Percentiles rank a stretch among this genome's conserved stretches.
phyloP scores from a whole-genome alignment of 2,329 filamentous ascomycete genomes.

The Zymoseptoria ardabiliae region DNA sequence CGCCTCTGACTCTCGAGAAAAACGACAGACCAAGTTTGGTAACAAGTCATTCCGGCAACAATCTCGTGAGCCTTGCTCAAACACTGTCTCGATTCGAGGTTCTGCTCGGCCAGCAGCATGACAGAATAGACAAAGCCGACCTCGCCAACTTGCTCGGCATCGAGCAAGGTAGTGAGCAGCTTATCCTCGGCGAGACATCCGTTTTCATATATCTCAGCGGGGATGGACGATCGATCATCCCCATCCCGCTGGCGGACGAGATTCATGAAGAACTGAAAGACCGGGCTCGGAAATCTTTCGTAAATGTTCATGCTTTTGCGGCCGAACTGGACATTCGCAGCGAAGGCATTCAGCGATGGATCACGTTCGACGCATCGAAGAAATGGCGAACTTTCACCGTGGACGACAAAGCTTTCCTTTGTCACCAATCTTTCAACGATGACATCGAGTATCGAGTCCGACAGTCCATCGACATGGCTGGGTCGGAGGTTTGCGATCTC shows the following conservation, averaged over 20 bases:
- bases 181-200: conserved; percentile 8
- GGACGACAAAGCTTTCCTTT: conserved; percentile 12
- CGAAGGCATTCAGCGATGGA: conserved; percentile 13
- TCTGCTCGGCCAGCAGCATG: conserved; percentile 6
- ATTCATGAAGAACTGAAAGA: conserved; percentile 13
- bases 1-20: conserved; percentile 15
- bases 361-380: conserved; percentile 12
- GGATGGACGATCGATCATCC: conserved; percentile 14
- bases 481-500: conserved; percentile 10
- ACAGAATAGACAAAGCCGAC: conserved; percentile 6
- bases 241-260: conserved; percentile 10
- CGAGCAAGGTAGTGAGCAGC: conserved; percentile 9
- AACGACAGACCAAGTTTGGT: conserved; percentile 16
- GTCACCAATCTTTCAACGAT: conserved; percentile 11
- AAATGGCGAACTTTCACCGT: conserved; percentile 19
- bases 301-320: conserved; percentile 16
- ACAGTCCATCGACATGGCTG: conserved; percentile 8
- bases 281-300: conserved; percentile 6
- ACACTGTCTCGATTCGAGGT: conserved; percentile 8
- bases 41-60: conserved; percentile 16
- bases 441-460: conserved; percentile 8
- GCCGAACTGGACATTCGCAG: conserved; percentile 10
- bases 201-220: conserved; percentile 12
- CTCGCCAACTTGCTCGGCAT: conserved; percentile 11
- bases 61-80: conserved; percentile 11